These are phyloP conservation scores for Epichloe glyceriae DNA, from an alignment of 2,329 filamentous ascomycete genomes.

Conservation along the genomic window DNA sequence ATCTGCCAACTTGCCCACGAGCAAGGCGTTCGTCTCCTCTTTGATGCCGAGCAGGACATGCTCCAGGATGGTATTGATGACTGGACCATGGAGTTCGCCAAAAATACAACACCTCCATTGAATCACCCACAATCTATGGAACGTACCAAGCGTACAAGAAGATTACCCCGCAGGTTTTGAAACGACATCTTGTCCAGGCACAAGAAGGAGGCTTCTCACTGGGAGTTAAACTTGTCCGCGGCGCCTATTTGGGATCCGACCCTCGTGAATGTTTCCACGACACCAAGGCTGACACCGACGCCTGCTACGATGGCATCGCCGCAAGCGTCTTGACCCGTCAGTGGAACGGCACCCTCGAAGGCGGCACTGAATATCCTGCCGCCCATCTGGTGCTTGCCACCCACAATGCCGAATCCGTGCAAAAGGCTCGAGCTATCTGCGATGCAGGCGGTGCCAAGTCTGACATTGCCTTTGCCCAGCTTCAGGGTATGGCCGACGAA, in stretches of 20 bases:
- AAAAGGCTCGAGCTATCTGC: conserved; percentile 38
- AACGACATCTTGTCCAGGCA: conserved; percentile 46
- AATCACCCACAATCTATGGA: conserved; percentile 60
- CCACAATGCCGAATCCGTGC: conserved; percentile 67
- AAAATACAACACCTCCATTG: conserved; percentile 57
- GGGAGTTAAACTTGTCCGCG: conserved; percentile 63
- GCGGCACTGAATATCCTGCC: conserved; percentile 35
- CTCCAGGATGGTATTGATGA: conserved; percentile 69
- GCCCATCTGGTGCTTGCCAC: conserved; percentile 62
- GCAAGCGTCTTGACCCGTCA: conserved; percentile 51
- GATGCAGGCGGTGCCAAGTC: conserved; percentile 29
- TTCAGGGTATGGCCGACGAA: conserved; percentile 94
- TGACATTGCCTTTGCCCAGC: conserved; percentile 44
- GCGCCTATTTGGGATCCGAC: conserved; percentile 60
- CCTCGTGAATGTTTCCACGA: conserved; percentile 58
- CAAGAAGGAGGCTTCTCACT: conserved; percentile 48
- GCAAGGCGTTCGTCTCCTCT: conserved; percentile 60
- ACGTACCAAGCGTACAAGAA: conserved; percentile 73
- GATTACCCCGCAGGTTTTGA: conserved; percentile 41
- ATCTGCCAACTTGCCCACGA: conserved; percentile 61
- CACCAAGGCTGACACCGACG: conserved; percentile 58
- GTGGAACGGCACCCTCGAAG: conserved; percentile 23
- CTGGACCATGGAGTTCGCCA: conserved; percentile 68
- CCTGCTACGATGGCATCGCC: conserved; percentile 59
- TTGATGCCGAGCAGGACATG: conserved; percentile 74